Percentiles rank a stretch among this genome's conserved stretches.
Evolutionary conservation across 1,284 basidiomycete species (phyloP).

Genomic region (Coniophora puteana): DNA sequence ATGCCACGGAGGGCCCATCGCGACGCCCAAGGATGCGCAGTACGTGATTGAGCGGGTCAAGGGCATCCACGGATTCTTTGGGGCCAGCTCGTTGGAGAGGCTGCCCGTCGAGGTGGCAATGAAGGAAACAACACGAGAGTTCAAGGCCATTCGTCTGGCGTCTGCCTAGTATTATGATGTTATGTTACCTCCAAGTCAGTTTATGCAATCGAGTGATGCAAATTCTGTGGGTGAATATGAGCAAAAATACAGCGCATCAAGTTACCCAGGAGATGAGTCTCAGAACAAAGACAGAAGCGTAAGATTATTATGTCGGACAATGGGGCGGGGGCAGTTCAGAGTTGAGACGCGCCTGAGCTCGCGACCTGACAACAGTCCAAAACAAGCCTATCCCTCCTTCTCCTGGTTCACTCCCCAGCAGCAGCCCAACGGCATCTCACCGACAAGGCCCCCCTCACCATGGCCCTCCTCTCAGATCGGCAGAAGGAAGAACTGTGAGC

Average conservation of each 20-base stretch:
- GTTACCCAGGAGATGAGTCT: not conserved
- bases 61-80: slow-evolving; percentile 26
- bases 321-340: too few relatives aligned
- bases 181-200: too few relatives aligned
- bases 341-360: too few relatives aligned
- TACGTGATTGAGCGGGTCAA: slow-evolving; percentile 19
- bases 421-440: slow-evolving; percentile 10
- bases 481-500: slow-evolving; percentile 84
- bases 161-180: too few relatives aligned
- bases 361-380: slow-evolving; percentile 8
- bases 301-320: too few relatives aligned
- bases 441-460: slow-evolving; percentile 18
- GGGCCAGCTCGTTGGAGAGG: slow-evolving; percentile 26
- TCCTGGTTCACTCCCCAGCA: slow-evolving; percentile 5
- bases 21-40: slow-evolving; percentile 18
- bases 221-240: too few relatives aligned
- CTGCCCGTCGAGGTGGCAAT: slow-evolving; percentile 22
- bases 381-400: slow-evolving; percentile 14
- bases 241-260: not conserved
- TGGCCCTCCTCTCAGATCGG: slow-evolving; percentile 65
- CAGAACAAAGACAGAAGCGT: not conserved
- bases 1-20: slow-evolving; percentile 26
- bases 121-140: slow-evolving; percentile 14
- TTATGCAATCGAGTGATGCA: too few relatives aligned
- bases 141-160: slow-evolving; percentile 21